Percentiles rank a stretch among this genome's conserved stretches.
phyloP scores from a whole-genome alignment of 805 yeast species.

The Wickerhamomyces chaumierensis region DNA sequence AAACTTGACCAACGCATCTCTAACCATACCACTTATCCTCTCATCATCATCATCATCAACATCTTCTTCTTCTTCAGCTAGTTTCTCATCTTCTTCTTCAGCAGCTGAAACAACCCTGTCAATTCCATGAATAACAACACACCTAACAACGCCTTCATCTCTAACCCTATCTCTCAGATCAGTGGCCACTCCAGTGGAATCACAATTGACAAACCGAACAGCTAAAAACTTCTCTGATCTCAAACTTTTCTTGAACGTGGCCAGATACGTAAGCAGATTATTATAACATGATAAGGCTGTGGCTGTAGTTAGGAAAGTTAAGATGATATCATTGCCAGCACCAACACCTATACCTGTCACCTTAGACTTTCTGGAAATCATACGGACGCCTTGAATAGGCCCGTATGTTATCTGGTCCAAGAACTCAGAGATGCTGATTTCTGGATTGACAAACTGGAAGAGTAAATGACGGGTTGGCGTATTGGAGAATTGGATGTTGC shows the following conservation, averaged over 20 bases:
- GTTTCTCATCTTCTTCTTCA: conserved; percentile 16
- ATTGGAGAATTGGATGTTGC: conserved; percentile 6
- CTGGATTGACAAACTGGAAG: conserved; percentile 11
- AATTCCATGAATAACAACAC: conserved; percentile 84
- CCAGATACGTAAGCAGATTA: conserved; percentile 23
- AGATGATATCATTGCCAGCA: conserved; percentile 8
- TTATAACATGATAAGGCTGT: conserved; percentile 27
- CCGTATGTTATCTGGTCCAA: conserved; percentile 41
- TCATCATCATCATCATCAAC: conserved; percentile 24
- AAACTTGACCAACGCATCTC: conserved; percentile 7
- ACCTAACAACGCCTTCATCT: conserved; percentile 86
- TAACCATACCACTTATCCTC: no score
- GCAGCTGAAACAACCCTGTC: no score
- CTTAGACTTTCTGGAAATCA: no score
- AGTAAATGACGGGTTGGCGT: conserved; percentile 18
- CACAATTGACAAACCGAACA: no score
- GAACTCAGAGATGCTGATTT: conserved; percentile 17
- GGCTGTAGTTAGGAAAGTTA: conserved; percentile 20
- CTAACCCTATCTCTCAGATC: conserved; percentile 34
- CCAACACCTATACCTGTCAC: background rate
- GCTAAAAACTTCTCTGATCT: no score
- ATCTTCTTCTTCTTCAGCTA: conserved; percentile 22
- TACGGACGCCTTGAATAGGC: conserved; percentile 40
- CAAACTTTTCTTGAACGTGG: conserved; percentile 20
- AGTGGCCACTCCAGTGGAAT: conserved; percentile 3